A percentile compares a stretch with the other conserved stretches of the same genome.
phyloP scores from a whole-genome alignment of 345 rosid species.

The Carallia pectinifolia region DNA sequence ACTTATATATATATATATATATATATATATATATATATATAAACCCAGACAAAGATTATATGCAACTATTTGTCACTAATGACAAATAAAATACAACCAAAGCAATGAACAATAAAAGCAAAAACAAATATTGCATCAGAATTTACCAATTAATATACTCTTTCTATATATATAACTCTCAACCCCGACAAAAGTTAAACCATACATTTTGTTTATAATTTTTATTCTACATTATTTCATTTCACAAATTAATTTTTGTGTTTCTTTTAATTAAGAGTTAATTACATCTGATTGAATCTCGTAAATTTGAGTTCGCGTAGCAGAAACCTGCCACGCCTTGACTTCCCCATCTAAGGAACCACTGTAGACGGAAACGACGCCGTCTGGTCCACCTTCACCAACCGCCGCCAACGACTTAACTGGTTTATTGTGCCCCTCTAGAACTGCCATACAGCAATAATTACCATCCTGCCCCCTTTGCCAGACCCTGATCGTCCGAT shows the following conservation, averaged over 20 bases:
- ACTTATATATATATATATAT: no score
- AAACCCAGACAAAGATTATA: no score
- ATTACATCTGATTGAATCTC: no score
- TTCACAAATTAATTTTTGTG: neutral
- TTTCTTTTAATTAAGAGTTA: no score
- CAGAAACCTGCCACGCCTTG: constrained; percentile 56
- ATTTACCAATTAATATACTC: no score
- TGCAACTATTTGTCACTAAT: no score
- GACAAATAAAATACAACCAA: no score
- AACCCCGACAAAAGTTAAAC: neutral
- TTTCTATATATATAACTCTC: no score
- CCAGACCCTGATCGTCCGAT: constrained; percentile 88
- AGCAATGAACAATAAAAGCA: no score
- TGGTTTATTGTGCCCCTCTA: constrained; percentile 69
- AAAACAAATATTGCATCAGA: no score
- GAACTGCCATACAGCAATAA: constrained; percentile 61
- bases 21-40: no score
- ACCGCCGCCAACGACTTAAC: constrained; percentile 75
- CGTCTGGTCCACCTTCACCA: constrained; percentile 34
- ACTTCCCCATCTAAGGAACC: constrained; percentile 85
- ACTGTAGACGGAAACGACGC: constrained; percentile 51
- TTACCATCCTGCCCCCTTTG: constrained; percentile 49
- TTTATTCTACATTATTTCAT: no score
- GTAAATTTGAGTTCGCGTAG: neutral
- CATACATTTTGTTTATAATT: neutral